Base-by-base conservation (phyloP, 225 moss, liverwort and hornwort species). In the Bryum argenteum region DNA sequence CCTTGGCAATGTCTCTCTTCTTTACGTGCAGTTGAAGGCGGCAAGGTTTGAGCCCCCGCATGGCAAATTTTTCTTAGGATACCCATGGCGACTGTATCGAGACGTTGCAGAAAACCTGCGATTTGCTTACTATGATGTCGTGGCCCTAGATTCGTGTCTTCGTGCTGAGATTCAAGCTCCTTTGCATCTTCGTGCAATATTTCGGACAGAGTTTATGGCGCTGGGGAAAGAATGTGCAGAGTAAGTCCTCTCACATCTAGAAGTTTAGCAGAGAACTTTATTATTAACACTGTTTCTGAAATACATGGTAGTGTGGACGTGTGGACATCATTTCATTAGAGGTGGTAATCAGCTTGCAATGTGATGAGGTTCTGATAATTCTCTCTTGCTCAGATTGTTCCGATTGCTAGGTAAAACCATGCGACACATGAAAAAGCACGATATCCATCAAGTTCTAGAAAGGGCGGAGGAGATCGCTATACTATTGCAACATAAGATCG, bases 151-250 rank as follows among this genome's bases (percentile, higher is more conserved):
- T 70, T 91, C 91, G 8, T 96, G 95, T 71, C 80, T 96, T 78
- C 89, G 93, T 65, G 93, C 91, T 75, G 93, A 96, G 82, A 93
- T 93, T 72, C 95, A 96, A 77, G 89, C 95, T 69, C 93, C 93
- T 44, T 58, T 81, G 58, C 69, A 58, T 69, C 63, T 77, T 19
- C 81, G 81, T 44, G 5, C 67, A 58, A 81, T 73, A 43, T 73
- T 81, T 52, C 58, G 19, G 16, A 81, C 77, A 52, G 81, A 81
- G 19, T 72, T 77, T 45, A 45, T 77, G 77, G 81, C 81, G 24
- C 72, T 81, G 63, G 81, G 77, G 50, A 81, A 81, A 77, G 81
- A 81, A 63, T 77, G 81, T 77, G 77, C 77, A 38, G 77, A 69
- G 81, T 77, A 73, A 73, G 81, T 54, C 45, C 53, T 66, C 41